Conservation (phyloP, 257 asterid species). For the Solanum bukasovii region DNA sequence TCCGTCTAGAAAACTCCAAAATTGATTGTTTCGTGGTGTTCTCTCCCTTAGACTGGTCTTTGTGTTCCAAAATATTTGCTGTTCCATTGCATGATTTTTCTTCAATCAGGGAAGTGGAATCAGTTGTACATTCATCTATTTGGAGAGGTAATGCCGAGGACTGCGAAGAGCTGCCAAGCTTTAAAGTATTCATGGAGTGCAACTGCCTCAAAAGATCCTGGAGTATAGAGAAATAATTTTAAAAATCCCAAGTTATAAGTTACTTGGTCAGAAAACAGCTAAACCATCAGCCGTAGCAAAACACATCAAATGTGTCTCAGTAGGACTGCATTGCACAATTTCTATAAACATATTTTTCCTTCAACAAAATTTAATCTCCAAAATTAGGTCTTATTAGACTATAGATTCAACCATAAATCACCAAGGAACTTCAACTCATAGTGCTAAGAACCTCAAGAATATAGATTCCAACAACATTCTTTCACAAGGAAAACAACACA, state of each 20-base stretch:
- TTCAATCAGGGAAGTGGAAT: slow-evolving; percentile 17
- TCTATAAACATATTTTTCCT: not conserved
- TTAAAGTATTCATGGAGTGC: slow-evolving; percentile 38
- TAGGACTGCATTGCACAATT: not conserved
- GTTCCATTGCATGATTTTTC: slow-evolving; percentile 16
- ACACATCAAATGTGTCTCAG: not conserved
- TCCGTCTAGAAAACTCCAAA: slow-evolving; percentile 34
- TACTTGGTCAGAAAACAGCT: not conserved
- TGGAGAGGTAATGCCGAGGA: slow-evolving; percentile 23
- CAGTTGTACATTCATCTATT: slow-evolving; percentile 17
- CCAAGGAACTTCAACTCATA: not conserved
- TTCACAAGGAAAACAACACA: not conserved
- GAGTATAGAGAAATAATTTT: not conserved
- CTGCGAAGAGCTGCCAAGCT: slow-evolving; percentile 36
- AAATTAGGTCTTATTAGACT: not conserved
- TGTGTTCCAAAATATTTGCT: slow-evolving; percentile 22
- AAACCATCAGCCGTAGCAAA: not conserved
- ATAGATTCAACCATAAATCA: not conserved
- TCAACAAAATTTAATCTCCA: not conserved
- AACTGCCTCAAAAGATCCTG: slow-evolving; percentile 81
- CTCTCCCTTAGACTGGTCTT: slow-evolving; percentile 4
- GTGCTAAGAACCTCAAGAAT: not conserved
- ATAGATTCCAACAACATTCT: not conserved
- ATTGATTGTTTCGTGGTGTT: slow-evolving; percentile 41
- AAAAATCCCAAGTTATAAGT: not conserved